Evolutionary conservation across 2,329 filamentous ascomycete genomes (phyloP).

Genomic region (Tolypocladium ovalisporum): DNA sequence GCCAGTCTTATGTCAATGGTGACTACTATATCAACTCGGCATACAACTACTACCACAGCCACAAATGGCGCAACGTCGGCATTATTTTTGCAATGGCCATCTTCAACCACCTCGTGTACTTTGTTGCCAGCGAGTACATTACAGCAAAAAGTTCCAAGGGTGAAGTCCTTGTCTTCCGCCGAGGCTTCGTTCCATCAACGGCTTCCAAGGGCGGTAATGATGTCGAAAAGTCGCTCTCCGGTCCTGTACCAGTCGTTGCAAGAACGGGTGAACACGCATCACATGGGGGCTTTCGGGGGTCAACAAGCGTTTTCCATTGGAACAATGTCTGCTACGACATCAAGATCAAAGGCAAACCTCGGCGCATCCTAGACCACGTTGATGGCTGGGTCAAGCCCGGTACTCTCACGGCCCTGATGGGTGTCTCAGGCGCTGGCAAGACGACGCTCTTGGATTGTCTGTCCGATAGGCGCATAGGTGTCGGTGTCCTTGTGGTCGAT

Average conservation of each 20-base stretch:
- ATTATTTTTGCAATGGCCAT: not conserved
- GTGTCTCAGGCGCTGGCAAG: constrained; percentile 37
- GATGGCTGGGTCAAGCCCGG: constrained; percentile 69
- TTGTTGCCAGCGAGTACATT: constrained; percentile 37
- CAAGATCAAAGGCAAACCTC: constrained; percentile 50
- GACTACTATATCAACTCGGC: not conserved
- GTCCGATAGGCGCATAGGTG: constrained; percentile 52
- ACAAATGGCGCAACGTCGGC: not conserved
- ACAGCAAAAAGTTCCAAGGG: constrained; percentile 45
- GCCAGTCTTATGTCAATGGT: not conserved
- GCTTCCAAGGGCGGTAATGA: not conserved
- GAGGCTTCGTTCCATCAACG: constrained; percentile 17
- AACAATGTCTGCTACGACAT: not conserved
- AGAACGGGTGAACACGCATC: not conserved
- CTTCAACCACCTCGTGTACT: constrained; percentile 22
- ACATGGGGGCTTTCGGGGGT: not conserved
- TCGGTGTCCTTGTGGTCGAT: constrained; percentile 24
- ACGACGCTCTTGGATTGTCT: constrained; percentile 55
- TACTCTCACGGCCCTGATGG: constrained; percentile 63
- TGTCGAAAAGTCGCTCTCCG: not conserved
- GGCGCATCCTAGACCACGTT: constrained; percentile 58
- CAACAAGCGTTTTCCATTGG: not conserved
- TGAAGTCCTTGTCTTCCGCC: constrained; percentile 48
- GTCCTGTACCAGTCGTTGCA: not conserved
- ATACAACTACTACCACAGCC: not conserved